Percentiles rank a stretch among this genome's conserved stretches.
Evolutionary conservation across 1,284 basidiomycete species (phyloP).

Genomic region (Cutaneotrichosporon sp.): DNA sequence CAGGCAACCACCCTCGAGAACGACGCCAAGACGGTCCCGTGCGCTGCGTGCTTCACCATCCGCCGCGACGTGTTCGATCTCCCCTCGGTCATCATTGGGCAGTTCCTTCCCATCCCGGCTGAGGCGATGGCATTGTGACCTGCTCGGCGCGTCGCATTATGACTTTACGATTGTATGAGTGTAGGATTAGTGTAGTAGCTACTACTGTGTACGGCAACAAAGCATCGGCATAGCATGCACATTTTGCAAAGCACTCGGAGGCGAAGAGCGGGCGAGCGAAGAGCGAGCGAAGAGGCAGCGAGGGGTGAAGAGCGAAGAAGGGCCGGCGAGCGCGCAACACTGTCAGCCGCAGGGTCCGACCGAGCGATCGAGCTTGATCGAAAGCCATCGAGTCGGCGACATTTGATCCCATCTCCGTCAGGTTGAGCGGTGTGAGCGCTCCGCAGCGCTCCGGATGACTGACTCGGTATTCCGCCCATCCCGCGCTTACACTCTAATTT

Average conservation of each 20-base stretch:
- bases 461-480: too few species aligned
- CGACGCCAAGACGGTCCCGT: slow-evolving; percentile 59
- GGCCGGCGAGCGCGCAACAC: too few species aligned
- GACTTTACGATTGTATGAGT: slow-evolving; percentile 6
- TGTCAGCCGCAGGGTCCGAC: too few species aligned
- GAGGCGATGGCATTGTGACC: slow-evolving; percentile 17
- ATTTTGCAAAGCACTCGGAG: neutral
- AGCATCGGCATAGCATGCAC: neutral
- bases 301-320: too few species aligned
- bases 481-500: too few species aligned
- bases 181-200: slow-evolving; percentile 11
- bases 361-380: too few species aligned
- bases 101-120: slow-evolving; percentile 48
- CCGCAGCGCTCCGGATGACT: too few species aligned
- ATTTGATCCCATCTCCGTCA: too few species aligned
- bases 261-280: too few species aligned
- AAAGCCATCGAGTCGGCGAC: too few species aligned
- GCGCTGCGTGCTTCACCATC: slow-evolving; percentile 81
- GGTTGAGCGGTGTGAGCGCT: too few species aligned
- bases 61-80: slow-evolving; percentile 66
- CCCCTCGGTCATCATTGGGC: slow-evolving; percentile 81
- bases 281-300: too few species aligned
- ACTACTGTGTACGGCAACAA: slow-evolving; percentile 4
- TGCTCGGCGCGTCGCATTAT: neutral
- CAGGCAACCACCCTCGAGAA: slow-evolving; percentile 72